phyloP scores from a whole-genome alignment of 2,329 filamentous ascomycete genomes.

The Ceratocystis papillata region DNA sequence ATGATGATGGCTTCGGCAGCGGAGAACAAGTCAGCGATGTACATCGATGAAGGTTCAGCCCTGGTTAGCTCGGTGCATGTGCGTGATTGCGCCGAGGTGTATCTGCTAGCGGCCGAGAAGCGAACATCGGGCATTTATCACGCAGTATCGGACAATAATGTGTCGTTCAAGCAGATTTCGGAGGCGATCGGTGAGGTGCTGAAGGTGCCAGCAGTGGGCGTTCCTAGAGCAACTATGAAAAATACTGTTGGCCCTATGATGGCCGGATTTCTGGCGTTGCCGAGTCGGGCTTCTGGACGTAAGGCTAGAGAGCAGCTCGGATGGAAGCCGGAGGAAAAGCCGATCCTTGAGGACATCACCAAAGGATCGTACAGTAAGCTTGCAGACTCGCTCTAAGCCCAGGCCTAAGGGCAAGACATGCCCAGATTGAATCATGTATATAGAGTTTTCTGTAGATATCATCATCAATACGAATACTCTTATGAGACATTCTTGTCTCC shows the following conservation, averaged over 20 bases:
- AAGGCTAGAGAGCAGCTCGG: constrained; percentile 34
- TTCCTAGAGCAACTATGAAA: constrained; percentile 24
- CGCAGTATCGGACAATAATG: constrained; percentile 28
- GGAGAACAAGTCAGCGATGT: constrained; percentile 28
- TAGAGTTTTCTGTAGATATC: background rate
- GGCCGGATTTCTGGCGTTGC: constrained; percentile 30
- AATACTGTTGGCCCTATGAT: constrained; percentile 32
- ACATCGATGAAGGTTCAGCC: constrained; percentile 30
- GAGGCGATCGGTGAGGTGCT: constrained; percentile 28
- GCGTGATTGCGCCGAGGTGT: constrained; percentile 36
- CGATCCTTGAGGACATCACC: constrained; percentile 32
- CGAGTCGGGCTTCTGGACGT: constrained; percentile 31
- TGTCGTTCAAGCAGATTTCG: constrained; percentile 30
- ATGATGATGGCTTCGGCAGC: constrained; percentile 31
- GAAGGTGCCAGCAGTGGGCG: constrained; percentile 26
- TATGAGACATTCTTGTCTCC: too few species aligned
- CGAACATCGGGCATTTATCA: constrained; percentile 33
- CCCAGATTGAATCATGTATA: background rate
- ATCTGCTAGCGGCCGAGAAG: constrained; percentile 33
- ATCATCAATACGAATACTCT: too few species aligned
- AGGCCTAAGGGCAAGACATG: background rate
- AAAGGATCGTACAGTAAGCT: constrained; percentile 28
- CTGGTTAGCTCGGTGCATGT: constrained; percentile 33
- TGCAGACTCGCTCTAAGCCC: constrained; percentile 23
- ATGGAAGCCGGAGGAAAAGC: constrained; percentile 32